Base-by-base conservation (phyloP, 345 rosid genomes). In the Eutrema japonicum region DNA sequence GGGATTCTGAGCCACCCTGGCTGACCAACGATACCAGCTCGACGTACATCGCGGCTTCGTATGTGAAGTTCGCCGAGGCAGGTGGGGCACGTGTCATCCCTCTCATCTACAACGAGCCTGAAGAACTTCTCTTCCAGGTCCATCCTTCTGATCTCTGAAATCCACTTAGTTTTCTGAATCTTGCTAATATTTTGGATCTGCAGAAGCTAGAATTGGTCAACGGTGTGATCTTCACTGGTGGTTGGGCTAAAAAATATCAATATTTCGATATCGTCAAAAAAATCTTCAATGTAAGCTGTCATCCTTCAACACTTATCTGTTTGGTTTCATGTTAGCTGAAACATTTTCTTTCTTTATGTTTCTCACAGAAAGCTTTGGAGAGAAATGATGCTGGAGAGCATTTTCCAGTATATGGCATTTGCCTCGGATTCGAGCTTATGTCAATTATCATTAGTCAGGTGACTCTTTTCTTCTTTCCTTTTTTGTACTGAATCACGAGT, bases 41-140 rank as follows among this genome's bases (percentile, higher is more conserved):
- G 5, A 88, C 96, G 2, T 94, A 83, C 68, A 88, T 91, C 30
- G 92, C 98, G 0, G 93, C 96, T 5, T 94, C 96, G 4, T 94
- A 91, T 45, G 95, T 91, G 54, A 94, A 94, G 84, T 88, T 91
- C 73, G 95, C 82, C 0, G 97, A 94, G 77, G 91, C 98, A 0
- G 95, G 93, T 14, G 98, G 98, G 2, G 97, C 95, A 53, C 89
- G 93, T 8, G 95, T 93, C 3, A 91, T 93, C 70, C 98, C 98
- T 5, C 82, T 93, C 13, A 89, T 91, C 36, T 91, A 86, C 54
- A 93, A 85, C 66, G 93, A 91, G 71, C 96, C 91, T 7, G 82
- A 64, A n/a, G 87, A 89, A 27, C 37, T 87, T 27, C 91, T 93
- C 49, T 78, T 82, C 13, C 75, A 91, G 97, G 98, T 93, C 67